Evolutionary conservation across 805 yeast species (phyloP), one percentile per base, ranked within the genome.

Genomic region (Wickerhamomyces subpelliculosus): DNA sequence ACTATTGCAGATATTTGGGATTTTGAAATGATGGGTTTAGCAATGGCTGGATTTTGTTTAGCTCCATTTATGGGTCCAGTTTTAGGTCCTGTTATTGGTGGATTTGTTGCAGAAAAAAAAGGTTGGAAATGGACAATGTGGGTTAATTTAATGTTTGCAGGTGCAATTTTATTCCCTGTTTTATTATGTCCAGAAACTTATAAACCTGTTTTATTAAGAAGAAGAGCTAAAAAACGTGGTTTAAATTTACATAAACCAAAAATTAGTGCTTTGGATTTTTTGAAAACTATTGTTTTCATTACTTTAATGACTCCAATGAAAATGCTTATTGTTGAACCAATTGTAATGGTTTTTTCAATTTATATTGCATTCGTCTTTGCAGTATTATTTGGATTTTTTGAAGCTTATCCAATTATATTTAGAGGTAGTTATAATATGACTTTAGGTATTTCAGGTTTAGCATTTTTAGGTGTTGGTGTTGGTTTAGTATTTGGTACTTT

Each of bases 51-150:
- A n/a, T 84, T 82, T 62, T 80, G 89, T 57, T 60, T 83, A 39
- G 84, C 88, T 11, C 88, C 93, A 18, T 80, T 85, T 47, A 67
- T 80, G 54, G 95, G 95, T 37, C 95, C 94, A 2, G 81, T 80
- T 28, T 58, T 80, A 31, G 86, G 88, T 35, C 89, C 89, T 7
- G 71, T 82, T 36, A 73, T 82, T 58, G 87, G 87, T 37, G 82
- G 84, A 0, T 81, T 78, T 54, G 82, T 81, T 21, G 80, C 78
- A 13, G 60, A 63, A 54, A 52, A 60, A 39, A 72, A 78, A 51
- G 82, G 80, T 32, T 70, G 88, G 80, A 72, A 75, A 59, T 80
- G 88, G 83, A 62, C 79, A 4, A 64, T 73, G 65, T 82, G 86
- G 85, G 80, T 82, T 21, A 73, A 78, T 43, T 63, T 84, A 40